Conservation (phyloP, 768 basidiomycete species). For the Suillus bovinus region DNA sequence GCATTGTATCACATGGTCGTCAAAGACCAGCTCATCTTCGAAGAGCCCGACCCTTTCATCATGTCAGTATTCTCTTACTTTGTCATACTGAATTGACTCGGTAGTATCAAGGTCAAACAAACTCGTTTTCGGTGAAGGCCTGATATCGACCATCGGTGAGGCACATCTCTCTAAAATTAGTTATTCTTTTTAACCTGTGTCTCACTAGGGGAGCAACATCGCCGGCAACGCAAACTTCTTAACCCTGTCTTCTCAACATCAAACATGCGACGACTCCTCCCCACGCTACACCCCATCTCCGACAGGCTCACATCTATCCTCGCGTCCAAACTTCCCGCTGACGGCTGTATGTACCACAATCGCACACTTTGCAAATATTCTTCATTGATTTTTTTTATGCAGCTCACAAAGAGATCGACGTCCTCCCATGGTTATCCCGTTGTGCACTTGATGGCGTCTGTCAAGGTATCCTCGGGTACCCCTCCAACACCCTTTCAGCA, state of each 20-base stretch:
- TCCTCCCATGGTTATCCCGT: slow-evolving; percentile 39
- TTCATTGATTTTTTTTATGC: background rate
- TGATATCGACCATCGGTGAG: background rate
- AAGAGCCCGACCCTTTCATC: slow-evolving; percentile 45
- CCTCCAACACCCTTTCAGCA: slow-evolving; percentile 31
- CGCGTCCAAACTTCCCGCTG: slow-evolving; percentile 18
- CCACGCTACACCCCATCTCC: slow-evolving; percentile 34
- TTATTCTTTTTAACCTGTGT: slow-evolving; percentile 7
- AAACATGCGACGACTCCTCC: slow-evolving; percentile 37
- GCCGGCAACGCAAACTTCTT: slow-evolving; percentile 44
- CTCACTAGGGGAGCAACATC: slow-evolving; percentile 39
- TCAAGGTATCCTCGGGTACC: slow-evolving; percentile 45
- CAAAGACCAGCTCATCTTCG: slow-evolving; percentile 51
- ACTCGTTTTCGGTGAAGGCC: slow-evolving; percentile 7
- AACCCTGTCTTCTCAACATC: slow-evolving; percentile 44
- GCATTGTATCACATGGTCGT: slow-evolving; percentile 50
- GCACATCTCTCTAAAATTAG: background rate
- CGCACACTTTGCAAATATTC: background rate
- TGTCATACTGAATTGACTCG: background rate
- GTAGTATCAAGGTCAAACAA: slow-evolving; percentile 4
- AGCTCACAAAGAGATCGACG: slow-evolving; percentile 23
- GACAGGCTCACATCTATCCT: slow-evolving; percentile 24
- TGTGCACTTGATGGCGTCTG: slow-evolving; percentile 50
- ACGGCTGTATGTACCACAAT: slow-evolving; percentile 30
- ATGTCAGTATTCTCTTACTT: slow-evolving; percentile 34